Percentiles rank a stretch among this genome's conserved stretches.
phyloP scores from a whole-genome alignment of 805 yeast genomes.

The Ogataea allantospora region DNA sequence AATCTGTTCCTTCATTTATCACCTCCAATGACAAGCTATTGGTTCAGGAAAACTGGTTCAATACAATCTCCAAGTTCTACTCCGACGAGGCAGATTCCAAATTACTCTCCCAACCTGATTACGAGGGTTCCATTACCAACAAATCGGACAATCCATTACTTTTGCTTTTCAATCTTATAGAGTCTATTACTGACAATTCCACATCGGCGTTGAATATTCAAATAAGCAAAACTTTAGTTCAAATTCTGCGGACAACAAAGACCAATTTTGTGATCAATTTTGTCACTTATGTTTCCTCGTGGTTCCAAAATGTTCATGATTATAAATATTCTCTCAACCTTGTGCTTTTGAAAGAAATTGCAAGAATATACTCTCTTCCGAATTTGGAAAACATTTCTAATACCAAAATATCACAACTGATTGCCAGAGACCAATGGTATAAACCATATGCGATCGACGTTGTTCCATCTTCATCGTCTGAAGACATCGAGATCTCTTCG shows the following conservation, averaged over 20 bases:
- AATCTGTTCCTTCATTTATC: conserved; percentile 21
- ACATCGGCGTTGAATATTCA: conserved; percentile 26
- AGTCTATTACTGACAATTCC: conserved; percentile 29
- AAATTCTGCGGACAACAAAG: conserved; percentile 24
- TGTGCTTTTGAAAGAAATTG: conserved; percentile 15
- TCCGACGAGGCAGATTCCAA: conserved; percentile 15
- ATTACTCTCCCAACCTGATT: conserved; percentile 37
- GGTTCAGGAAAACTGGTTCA: conserved; percentile 41
- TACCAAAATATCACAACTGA: conserved; percentile 10
- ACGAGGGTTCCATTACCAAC: conserved; percentile 40
- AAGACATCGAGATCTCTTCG: neutral
- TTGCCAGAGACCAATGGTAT: conserved; percentile 19
- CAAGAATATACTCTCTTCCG: conserved; percentile 5
- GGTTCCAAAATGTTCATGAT: conserved; percentile 21
- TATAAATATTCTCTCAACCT: conserved; percentile 22
- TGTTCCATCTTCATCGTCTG: neutral
- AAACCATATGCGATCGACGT: conserved; percentile 6
- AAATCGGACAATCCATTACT: conserved; percentile 40
- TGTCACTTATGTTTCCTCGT: conserved; percentile 18
- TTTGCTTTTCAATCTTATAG: conserved; percentile 38
- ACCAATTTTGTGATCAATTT: conserved; percentile 27
- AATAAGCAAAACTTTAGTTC: conserved; percentile 26
- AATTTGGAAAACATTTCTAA: conserved; percentile 13
- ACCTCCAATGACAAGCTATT: conserved; percentile 27
- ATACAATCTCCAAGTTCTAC: conserved; percentile 36